Evolutionary conservation across 257 asterid species (phyloP).

Genomic region (Paraleonurus japonicus): DNA sequence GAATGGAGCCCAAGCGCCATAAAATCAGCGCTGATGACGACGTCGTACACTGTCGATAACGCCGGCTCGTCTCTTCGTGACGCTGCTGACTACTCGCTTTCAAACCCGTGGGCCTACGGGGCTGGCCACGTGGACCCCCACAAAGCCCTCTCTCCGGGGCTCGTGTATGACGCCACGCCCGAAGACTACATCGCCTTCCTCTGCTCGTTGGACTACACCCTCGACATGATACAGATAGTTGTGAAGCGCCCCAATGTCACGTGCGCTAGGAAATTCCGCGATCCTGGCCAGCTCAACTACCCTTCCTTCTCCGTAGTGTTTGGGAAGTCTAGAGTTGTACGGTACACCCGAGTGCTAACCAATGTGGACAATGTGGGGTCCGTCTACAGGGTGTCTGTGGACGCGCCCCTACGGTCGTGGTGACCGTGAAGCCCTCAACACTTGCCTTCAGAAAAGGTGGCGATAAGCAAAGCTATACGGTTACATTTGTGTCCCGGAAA

Average conservation of each 20-base stretch:
- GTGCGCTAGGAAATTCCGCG: slow-evolving; percentile 45
- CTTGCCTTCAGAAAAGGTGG: slow-evolving; percentile 55
- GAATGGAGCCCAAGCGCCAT: slow-evolving; percentile 68
- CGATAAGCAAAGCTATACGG: slow-evolving; percentile 49
- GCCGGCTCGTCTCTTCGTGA: slow-evolving; percentile 45
- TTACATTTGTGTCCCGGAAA: slow-evolving; percentile 57
- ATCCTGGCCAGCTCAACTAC: slow-evolving; percentile 84
- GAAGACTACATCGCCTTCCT: slow-evolving; percentile 57
- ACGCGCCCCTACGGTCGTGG: slow-evolving; percentile 50
- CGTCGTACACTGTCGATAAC: slow-evolving; percentile 53
- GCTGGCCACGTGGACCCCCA: slow-evolving; percentile 66
- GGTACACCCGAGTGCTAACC: slow-evolving; percentile 62
- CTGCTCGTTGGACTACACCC: slow-evolving; percentile 53
- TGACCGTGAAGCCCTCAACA: slow-evolving; percentile 54
- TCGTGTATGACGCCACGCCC: slow-evolving; percentile 44
- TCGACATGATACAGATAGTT: slow-evolving; percentile 42
- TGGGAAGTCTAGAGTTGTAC: slow-evolving; percentile 56
- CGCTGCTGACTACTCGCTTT: slow-evolving; percentile 41
- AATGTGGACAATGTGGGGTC: slow-evolving; percentile 74
- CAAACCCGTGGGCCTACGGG: slow-evolving; percentile 57
- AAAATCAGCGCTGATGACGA: slow-evolving; percentile 66
- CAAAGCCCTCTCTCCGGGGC: slow-evolving; percentile 57
- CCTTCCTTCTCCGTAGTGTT: slow-evolving; percentile 79
- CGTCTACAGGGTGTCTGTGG: slow-evolving; percentile 38
- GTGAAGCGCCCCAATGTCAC: slow-evolving; percentile 55